phyloP scores from a whole-genome alignment of 495 filamentous ascomycete species.

The Pyrenula massariospora region DNA sequence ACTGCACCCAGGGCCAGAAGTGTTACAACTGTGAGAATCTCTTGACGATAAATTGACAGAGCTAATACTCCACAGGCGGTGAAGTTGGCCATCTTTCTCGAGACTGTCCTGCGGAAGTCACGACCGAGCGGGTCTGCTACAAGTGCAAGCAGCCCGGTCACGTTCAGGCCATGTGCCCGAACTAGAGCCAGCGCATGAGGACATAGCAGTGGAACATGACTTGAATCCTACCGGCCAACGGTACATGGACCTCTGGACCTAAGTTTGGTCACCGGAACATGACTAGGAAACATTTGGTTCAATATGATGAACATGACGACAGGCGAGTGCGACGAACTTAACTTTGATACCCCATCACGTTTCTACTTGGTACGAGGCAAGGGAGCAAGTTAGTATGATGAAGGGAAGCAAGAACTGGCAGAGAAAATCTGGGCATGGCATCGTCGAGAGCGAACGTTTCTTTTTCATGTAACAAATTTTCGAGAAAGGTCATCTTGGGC shows the following conservation, averaged over 20 bases:
- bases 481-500: background rate
- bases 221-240: background rate
- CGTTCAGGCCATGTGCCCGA: slow-evolving; percentile 85
- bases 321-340: background rate
- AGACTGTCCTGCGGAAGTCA: slow-evolving; percentile 85
- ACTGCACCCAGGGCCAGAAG: slow-evolving; percentile 97
- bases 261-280: background rate
- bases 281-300: background rate
- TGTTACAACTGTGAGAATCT: slow-evolving; percentile 86
- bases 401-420: background rate
- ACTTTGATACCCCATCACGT: background rate
- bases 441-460: background rate
- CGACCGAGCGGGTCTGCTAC: slow-evolving; percentile 92
- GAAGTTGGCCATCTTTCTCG: slow-evolving; percentile 89
- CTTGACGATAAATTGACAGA: background rate
- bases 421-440: background rate
- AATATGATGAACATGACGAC: background rate
- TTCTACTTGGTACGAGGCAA: background rate
- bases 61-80: slow-evolving; percentile 39
- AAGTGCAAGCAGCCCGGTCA: slow-evolving; percentile 98
- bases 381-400: background rate
- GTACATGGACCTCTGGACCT: background rate
- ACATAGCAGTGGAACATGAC: background rate
- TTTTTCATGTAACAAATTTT: background rate
- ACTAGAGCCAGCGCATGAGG: slow-evolving; percentile 25